Evolutionary conservation across 345 rosid species (phyloP).

Genomic region (Erodium maritimum): DNA sequence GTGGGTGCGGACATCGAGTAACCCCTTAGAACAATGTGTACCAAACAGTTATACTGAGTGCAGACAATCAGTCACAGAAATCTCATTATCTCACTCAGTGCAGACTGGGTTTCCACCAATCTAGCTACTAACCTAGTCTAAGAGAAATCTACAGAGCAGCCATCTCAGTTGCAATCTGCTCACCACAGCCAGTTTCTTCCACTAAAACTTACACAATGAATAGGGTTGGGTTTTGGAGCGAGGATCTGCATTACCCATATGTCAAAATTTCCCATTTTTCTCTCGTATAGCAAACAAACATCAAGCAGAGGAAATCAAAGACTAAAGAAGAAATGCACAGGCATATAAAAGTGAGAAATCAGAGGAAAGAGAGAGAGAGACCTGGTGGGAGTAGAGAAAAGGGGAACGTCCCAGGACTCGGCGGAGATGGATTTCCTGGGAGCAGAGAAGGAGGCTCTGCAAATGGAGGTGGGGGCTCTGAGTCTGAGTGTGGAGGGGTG

Average conservation of each 20-base stretch:
- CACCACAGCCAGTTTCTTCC: not conserved
- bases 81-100: not conserved
- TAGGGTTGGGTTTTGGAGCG: too few relatives aligned
- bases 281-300: not conserved
- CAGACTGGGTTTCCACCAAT: not conserved
- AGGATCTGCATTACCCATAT: too few relatives aligned
- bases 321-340: not conserved
- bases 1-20: too few relatives aligned
- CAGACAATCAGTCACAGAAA: not conserved
- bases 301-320: not conserved
- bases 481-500: constrained; percentile 21
- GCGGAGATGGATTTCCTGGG: constrained; percentile 28
- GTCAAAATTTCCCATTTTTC: too few relatives aligned
- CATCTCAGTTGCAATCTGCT: not conserved
- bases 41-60: not conserved
- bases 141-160: not conserved
- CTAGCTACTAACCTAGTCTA: not conserved
- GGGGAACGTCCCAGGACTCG: constrained; percentile 25
- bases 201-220: not conserved
- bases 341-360: not conserved
- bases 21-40: too few relatives aligned
- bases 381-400: constrained; percentile 20
- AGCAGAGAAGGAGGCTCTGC: constrained; percentile 33
- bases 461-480: constrained; percentile 17
- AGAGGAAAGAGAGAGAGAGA: constrained; percentile 12